A percentile compares a stretch with the other conserved stretches of the same genome.
These are phyloP conservation scores for Ceratobasidium sp. DNA, from an alignment of 1,284 basidiomycete genomes.

Conservation along the genomic window DNA sequence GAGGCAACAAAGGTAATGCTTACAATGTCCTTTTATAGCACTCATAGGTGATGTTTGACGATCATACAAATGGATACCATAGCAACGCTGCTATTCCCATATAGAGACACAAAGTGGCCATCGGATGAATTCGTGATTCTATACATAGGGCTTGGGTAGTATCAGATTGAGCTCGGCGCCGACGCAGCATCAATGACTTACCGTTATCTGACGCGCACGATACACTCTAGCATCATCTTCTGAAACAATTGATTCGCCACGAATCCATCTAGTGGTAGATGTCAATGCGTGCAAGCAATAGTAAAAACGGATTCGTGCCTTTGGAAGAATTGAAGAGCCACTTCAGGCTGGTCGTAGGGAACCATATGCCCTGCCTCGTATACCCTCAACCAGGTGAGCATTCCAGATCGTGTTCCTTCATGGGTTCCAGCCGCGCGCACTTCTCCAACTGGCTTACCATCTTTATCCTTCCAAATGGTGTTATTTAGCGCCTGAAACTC, in stretches of 20 bases:
- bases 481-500: constrained; percentile 9
- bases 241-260: not conserved
- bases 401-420: not conserved
- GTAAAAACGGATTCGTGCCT: not conserved
- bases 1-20: too few relatives aligned
- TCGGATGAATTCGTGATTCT: too few relatives aligned
- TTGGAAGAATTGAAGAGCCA: constrained; percentile 3
- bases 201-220: too few relatives aligned
- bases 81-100: too few relatives aligned
- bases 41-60: too few relatives aligned
- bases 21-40: too few relatives aligned
- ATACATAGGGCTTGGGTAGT: too few relatives aligned
- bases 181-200: too few relatives aligned
- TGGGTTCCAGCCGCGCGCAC: constrained; percentile 1
- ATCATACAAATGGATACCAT: too few relatives aligned
- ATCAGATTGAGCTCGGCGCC: too few relatives aligned
- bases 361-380: constrained; percentile 31
- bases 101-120: too few relatives aligned
- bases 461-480: not conserved
- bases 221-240: too few relatives aligned
- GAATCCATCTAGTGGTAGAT: not conserved
- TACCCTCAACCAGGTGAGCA: constrained; percentile 20
- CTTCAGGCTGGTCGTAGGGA: constrained; percentile 21
- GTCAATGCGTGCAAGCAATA: not conserved
- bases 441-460: constrained; percentile 13